phyloP scores from a whole-genome alignment of 495 filamentous ascomycete species.

The Aspergillus wentii region DNA sequence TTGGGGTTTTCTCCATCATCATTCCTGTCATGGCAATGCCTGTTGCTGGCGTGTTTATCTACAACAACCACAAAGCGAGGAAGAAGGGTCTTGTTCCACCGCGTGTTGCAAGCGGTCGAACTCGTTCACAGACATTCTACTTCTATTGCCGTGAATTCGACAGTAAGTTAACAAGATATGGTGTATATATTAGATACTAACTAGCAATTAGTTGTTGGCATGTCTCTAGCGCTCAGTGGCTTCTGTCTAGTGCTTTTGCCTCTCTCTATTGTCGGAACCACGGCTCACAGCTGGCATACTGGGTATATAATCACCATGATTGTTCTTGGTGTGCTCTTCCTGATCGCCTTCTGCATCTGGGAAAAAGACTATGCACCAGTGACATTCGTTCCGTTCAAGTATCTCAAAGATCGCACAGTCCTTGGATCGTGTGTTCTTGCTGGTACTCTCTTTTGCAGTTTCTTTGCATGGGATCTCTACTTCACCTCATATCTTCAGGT shows the following conservation, averaged over 20 bases:
- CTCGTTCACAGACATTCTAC: constrained; percentile 30
- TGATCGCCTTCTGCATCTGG: constrained; percentile 51
- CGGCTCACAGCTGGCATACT: constrained; percentile 43
- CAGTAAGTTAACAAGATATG: constrained; percentile 19
- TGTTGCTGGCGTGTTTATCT: constrained; percentile 39
- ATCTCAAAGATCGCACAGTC: constrained; percentile 60
- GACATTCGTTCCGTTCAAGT: constrained; percentile 53
- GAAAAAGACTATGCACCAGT: constrained; percentile 50
- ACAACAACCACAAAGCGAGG: constrained; percentile 52
- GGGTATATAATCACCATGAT: constrained; percentile 52
- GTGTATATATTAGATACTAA: background rate
- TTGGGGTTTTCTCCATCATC: constrained; percentile 54
- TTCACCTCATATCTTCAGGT: constrained; percentile 72
- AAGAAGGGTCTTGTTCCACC: constrained; percentile 23
- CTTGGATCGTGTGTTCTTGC: constrained; percentile 56
- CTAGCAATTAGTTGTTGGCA: constrained; percentile 35
- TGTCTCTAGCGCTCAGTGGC: constrained; percentile 52
- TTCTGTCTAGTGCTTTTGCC: constrained; percentile 58
- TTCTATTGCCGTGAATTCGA: constrained; percentile 58
- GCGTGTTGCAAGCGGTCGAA: constrained; percentile 32
- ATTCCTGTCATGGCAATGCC: constrained; percentile 48
- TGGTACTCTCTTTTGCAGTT: constrained; percentile 18
- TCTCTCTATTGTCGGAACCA: constrained; percentile 46
- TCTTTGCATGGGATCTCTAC: constrained; percentile 49
- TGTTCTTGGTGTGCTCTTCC: constrained; percentile 48